phyloP scores from a whole-genome alignment of 208 protist genomes.

The Trypanosoma mega region DNA sequence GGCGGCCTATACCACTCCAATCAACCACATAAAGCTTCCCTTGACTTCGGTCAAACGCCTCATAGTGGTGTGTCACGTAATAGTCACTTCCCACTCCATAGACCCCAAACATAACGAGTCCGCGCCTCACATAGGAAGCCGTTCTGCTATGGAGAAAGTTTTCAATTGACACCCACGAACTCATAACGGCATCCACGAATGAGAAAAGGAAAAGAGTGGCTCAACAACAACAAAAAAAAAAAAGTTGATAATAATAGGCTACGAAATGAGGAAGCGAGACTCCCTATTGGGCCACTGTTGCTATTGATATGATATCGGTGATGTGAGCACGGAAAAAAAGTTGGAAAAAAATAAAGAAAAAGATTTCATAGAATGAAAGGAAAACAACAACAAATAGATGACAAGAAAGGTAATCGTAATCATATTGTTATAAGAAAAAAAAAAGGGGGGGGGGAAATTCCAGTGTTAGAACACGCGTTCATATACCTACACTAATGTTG shows the following conservation, averaged over 20 bases:
- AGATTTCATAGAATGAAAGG: conserved; percentile 4
- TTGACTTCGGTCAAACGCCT: conserved; percentile 67
- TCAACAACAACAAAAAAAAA: conserved; percentile 10
- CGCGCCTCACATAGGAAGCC: conserved; percentile 62
- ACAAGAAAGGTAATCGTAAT: too few species aligned
- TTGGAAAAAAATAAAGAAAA: not conserved
- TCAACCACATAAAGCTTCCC: conserved; percentile 67
- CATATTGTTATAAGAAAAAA: too few species aligned
- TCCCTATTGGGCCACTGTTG: too few species aligned
- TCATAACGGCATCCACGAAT: conserved; percentile 42
- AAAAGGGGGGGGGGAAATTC: too few species aligned
- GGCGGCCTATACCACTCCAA: conserved; percentile 74
- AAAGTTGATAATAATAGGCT: conserved; percentile 5
- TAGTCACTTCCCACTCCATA: conserved; percentile 80
- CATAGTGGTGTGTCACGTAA: conserved; percentile 80
- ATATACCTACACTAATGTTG: too few species aligned
- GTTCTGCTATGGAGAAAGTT: conserved; percentile 59
- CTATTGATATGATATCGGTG: too few species aligned
- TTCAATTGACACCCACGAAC: conserved; percentile 78
- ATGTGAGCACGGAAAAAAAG: conserved; percentile 11
- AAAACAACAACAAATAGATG: conserved; percentile 18
- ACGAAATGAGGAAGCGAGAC: too few species aligned
- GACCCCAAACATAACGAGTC: conserved; percentile 48
- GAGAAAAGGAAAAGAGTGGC: conserved; percentile 1
- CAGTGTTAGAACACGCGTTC: too few species aligned